Evolutionary conservation across 2,329 filamentous ascomycete species (phyloP), one percentile per base, ranked within the genome.

Genomic region (Colletotrichum sp.): DNA sequence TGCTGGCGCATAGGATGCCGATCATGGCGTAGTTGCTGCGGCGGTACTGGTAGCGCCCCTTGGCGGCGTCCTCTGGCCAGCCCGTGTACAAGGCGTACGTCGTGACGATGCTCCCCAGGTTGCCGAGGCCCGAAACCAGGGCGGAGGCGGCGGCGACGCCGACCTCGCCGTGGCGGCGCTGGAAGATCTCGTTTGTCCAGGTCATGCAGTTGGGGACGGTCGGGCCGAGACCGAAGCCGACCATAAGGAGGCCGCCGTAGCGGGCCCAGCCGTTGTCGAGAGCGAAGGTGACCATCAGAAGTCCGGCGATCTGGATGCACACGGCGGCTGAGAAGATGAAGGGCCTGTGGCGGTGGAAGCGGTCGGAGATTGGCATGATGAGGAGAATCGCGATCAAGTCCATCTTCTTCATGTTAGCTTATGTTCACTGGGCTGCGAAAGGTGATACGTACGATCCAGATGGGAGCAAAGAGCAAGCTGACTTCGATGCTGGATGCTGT

Each of bases 121-220:
- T 98, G 0, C 96, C 96, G 52, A 98, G 88, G 1, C 96, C 96
- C 0, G 95, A 97, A 1, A 98, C 96, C 13, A 98, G 89, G 4
- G 96, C 96, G 3, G 94, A 92, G 1, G 96, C 95, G 16, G 96
- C 94, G 6, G 96, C 96, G 8, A 98, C 95, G 71, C 96, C 96
- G 26, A 98, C 95, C 84, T 98, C 96, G 63, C 96, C 95, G 81
- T 98, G 96, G 15, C 96, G 93, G 36, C 91, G 91, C 86, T 98
- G 95, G 88, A 98, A 98, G 81, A 98, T 94, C 85, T 98, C 95
- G 78, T 93, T 95, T 36, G 95, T 95, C 96, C 96, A 98, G 44
- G 95, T 94, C 96, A 98, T 98, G 84, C 95, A 96, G 81, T 96
- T 96, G 13, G 96, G 96, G 1, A 98, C 95, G 0, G 96, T 98